Percentiles rank a stretch among this genome's conserved stretches.
phyloP scores from a whole-genome alignment of 371 early-diverging fungal genomes.

The Mucor plumbeus region DNA sequence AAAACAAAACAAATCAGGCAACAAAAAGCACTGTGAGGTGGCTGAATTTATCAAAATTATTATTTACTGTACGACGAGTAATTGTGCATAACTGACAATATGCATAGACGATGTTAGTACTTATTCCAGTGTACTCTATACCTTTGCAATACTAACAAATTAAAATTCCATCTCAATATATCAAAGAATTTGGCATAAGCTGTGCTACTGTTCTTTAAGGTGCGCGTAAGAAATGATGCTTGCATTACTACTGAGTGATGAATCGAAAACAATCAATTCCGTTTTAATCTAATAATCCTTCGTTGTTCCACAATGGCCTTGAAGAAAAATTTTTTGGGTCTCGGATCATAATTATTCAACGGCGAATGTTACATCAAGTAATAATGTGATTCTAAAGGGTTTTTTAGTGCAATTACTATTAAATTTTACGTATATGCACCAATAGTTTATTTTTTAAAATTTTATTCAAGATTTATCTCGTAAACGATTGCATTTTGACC shows the following conservation, averaged over 20 bases:
- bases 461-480: no score
- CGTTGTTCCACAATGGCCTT: neutral
- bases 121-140: no score
- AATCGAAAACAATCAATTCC: neutral
- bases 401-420: neutral
- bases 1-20: no score
- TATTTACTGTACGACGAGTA: no score
- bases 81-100: no score
- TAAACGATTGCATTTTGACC: neutral
- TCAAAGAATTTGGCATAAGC: neutral
- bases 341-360: neutral
- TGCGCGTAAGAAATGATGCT: neutral
- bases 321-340: neutral
- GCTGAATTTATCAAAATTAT: no score
- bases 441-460: no score
- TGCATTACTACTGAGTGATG: no score
- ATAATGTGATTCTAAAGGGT: no score
- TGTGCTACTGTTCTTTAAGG: neutral
- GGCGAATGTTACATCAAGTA: neutral
- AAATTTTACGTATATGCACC: neutral
- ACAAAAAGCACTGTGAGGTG: no score
- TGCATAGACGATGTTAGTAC: no score
- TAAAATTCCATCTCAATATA: neutral
- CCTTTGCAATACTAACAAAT: no score
- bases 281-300: neutral